These are phyloP conservation scores for Exobasidium rhododendri DNA, from an alignment of 1,284 basidiomycete species.

Conservation along the genomic window DNA sequence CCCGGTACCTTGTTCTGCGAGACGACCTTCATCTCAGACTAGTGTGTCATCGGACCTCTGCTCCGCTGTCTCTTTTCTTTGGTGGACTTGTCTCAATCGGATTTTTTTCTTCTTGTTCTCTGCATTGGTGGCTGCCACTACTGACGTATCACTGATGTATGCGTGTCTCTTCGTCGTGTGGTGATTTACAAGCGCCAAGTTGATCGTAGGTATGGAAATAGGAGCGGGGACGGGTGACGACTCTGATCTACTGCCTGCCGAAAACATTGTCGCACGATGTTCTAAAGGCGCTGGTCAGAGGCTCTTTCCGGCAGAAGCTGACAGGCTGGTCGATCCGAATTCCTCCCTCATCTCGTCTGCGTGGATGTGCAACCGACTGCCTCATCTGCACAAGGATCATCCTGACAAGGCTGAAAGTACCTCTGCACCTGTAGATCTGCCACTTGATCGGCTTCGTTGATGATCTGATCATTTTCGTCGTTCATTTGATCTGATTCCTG, in stretches of 20 bases:
- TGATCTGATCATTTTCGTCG: not conserved
- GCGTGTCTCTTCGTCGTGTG: not conserved
- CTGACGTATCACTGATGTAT: not conserved
- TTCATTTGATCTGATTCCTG: not conserved
- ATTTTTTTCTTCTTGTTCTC: not conserved
- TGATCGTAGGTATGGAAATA: not conserved
- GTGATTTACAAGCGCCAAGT: not conserved
- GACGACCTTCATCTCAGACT: conserved; percentile 72
- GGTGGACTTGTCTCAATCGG: not conserved
- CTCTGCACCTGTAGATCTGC: too few species aligned
- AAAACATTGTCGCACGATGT: too few species aligned
- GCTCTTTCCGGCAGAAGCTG: not conserved
- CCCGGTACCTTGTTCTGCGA: conserved; percentile 79
- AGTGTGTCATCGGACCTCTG: not conserved
- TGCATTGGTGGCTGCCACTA: not conserved
- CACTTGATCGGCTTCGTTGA: not conserved
- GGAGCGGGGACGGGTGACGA: not conserved
- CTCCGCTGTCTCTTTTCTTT: not conserved
- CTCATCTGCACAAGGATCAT: not conserved
- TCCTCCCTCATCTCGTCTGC: not conserved
- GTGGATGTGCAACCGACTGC: not conserved
- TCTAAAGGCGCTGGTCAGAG: too few species aligned
- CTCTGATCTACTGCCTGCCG: not conserved
- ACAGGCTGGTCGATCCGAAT: not conserved
- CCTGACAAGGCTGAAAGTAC: not conserved